phyloP scores from a whole-genome alignment of 1,284 basidiomycete genomes.

The Trichosporon sp. region DNA sequence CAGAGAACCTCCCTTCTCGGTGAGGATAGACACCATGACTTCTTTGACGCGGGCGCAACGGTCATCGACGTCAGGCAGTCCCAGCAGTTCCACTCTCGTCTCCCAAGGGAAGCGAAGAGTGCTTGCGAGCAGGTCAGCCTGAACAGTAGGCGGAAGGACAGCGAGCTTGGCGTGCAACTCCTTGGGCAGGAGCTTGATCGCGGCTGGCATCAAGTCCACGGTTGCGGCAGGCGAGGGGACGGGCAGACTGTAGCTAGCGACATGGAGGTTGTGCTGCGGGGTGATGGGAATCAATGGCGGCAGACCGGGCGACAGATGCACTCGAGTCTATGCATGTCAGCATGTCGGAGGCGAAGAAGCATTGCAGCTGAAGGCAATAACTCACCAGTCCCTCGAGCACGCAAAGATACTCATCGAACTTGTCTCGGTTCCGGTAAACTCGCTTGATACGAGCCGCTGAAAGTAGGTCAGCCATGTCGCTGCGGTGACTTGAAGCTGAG shows the following conservation, averaged over 20 bases:
- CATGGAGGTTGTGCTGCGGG: slow-evolving; percentile 30
- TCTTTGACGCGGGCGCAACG: slow-evolving; percentile 27
- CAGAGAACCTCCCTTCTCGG: slow-evolving; percentile 20
- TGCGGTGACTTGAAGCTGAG: not conserved
- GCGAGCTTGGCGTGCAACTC: slow-evolving; percentile 34
- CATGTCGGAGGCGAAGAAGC: not conserved
- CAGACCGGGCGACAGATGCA: slow-evolving; percentile 37
- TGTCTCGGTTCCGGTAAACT: slow-evolving; percentile 27
- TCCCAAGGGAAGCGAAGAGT: slow-evolving; percentile 38
- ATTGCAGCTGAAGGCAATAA: not conserved
- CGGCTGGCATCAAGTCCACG: slow-evolving; percentile 31
- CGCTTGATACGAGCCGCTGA: slow-evolving; percentile 37
- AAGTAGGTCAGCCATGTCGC: not conserved
- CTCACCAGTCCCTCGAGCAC: slow-evolving; percentile 39
- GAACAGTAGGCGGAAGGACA: slow-evolving; percentile 27
- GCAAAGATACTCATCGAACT: slow-evolving; percentile 21
- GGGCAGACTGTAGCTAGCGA: slow-evolving; percentile 35
- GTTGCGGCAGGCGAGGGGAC: slow-evolving; percentile 19
- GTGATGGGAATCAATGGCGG: slow-evolving; percentile 41
- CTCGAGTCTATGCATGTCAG: slow-evolving; percentile 23
- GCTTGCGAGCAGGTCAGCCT: slow-evolving; percentile 39
- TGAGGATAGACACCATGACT: slow-evolving; percentile 24
- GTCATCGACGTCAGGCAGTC: slow-evolving; percentile 30
- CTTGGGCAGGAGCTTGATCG: slow-evolving; percentile 28
- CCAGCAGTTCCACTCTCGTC: slow-evolving; percentile 32